Percentiles rank a stretch among this genome's conserved stretches.
Conservation (phyloP, 129 eudicot species). For the Apium graveolens region DNA sequence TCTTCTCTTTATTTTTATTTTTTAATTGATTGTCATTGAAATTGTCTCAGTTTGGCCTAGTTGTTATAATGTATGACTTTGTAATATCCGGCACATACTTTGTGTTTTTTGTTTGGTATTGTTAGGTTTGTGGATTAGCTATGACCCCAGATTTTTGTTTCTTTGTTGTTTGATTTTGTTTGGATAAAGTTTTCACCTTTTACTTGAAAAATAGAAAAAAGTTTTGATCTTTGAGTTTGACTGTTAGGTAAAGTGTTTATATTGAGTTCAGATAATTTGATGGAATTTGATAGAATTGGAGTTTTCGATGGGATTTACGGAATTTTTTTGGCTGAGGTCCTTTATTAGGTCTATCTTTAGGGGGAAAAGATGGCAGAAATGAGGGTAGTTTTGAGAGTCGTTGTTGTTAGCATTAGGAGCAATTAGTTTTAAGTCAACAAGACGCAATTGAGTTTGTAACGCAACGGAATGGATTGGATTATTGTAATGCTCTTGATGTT, state of each 20-base stretch:
- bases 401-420: neutral
- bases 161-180: neutral
- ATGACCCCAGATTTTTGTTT: neutral
- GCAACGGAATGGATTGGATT: neutral
- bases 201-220: neutral
- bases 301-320: neutral
- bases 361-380: neutral
- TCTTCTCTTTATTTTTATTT: neutral
- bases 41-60: neutral
- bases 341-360: too few species aligned
- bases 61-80: neutral
- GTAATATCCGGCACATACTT: neutral
- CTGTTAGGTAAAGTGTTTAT: neutral
- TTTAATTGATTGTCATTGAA: neutral
- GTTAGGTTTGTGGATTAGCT: neutral
- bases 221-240: neutral
- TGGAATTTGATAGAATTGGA: neutral
- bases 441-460: neutral
- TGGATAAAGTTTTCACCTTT: neutral
- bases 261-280: neutral
- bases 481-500: constrained; percentile 7
- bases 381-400: too few species aligned
- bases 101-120: neutral
- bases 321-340: neutral
- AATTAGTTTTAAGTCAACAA: neutral